Conservation (phyloP, 2,329 filamentous ascomycete genomes). For the Daldinia sp. region DNA sequence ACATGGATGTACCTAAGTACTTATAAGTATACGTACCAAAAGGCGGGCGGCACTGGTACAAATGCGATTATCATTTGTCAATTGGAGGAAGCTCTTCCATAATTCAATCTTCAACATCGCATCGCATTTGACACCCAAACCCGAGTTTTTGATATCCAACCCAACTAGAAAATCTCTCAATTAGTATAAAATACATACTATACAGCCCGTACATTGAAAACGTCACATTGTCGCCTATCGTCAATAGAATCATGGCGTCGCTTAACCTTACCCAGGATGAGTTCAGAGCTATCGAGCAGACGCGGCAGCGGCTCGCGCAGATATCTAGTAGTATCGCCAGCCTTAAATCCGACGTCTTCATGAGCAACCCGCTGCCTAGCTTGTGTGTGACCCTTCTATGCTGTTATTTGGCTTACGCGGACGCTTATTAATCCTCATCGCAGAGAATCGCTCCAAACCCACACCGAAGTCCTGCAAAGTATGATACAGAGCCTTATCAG, state of each 20-base stretch:
- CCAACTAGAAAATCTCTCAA: neutral
- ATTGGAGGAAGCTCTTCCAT: neutral
- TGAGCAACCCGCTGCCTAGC: constrained; percentile 71
- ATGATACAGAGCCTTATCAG: constrained; percentile 74
- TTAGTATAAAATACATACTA: neutral
- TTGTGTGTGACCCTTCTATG: constrained; percentile 61
- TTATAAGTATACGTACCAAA: neutral
- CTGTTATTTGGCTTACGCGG: neutral
- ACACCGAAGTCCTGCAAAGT: constrained; percentile 73
- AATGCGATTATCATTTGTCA: constrained; percentile 1
- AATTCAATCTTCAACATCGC: neutral
- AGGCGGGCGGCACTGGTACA: neutral
- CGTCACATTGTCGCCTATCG: neutral
- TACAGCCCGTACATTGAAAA: neutral
- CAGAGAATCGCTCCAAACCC: constrained; percentile 77
- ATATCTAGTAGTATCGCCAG: constrained; percentile 74
- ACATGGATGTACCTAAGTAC: neutral
- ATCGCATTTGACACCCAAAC: neutral
- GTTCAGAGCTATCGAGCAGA: constrained; percentile 74
- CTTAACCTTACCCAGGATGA: constrained; percentile 66
- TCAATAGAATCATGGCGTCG: constrained; percentile 48
- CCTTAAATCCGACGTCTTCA: constrained; percentile 66
- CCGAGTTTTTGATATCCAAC: no score
- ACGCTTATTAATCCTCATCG: neutral
- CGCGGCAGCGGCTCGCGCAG: constrained; percentile 72